phyloP scores from a whole-genome alignment of 2,329 filamentous ascomycete species.

The Fusarium brachygibbosum region DNA sequence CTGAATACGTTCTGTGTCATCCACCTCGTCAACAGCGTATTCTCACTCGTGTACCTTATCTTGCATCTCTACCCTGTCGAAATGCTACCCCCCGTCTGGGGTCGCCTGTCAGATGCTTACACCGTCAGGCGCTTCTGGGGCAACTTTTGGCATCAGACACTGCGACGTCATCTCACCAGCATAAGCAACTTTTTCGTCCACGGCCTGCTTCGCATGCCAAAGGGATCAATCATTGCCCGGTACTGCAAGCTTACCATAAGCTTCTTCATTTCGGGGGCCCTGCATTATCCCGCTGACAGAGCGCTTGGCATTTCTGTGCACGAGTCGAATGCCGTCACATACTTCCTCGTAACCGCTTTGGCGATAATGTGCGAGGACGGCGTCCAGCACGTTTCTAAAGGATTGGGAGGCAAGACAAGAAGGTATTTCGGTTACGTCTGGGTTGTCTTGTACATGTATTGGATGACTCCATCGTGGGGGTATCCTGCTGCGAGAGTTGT shows the following conservation, averaged over 20 bases:
- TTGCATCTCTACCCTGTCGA: slow-evolving; percentile 24
- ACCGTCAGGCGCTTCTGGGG: slow-evolving; percentile 40
- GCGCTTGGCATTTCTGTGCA: slow-evolving; percentile 28
- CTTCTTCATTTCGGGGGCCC: slow-evolving; percentile 36
- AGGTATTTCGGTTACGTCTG: slow-evolving; percentile 31
- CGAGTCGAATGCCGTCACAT: slow-evolving; percentile 32
- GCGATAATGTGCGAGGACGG: slow-evolving; percentile 37
- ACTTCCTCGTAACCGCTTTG: slow-evolving; percentile 30
- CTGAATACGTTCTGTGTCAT: slow-evolving; percentile 42
- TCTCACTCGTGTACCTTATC: slow-evolving; percentile 19
- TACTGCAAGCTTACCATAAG: slow-evolving; percentile 35
- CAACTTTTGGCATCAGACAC: slow-evolving; percentile 39
- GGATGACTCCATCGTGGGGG: slow-evolving; percentile 42
- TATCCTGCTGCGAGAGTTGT: slow-evolving; percentile 39
- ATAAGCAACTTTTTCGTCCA: slow-evolving; percentile 30
- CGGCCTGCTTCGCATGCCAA: slow-evolving; percentile 15
- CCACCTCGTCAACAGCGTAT: slow-evolving; percentile 34
- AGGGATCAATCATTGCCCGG: slow-evolving; percentile 14
- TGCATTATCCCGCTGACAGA: slow-evolving; percentile 36
- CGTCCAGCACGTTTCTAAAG: slow-evolving; percentile 13
- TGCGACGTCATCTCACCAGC: slow-evolving; percentile 36
- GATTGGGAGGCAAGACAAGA: not conserved
- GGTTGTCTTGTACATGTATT: slow-evolving; percentile 38
- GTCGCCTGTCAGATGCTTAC: slow-evolving; percentile 26
- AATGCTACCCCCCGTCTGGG: slow-evolving; percentile 40